A percentile compares a stretch with the other conserved stretches of the same genome.
Evolutionary conservation across 1,284 basidiomycete genomes (phyloP).

Genomic region (Trametes pubescens): DNA sequence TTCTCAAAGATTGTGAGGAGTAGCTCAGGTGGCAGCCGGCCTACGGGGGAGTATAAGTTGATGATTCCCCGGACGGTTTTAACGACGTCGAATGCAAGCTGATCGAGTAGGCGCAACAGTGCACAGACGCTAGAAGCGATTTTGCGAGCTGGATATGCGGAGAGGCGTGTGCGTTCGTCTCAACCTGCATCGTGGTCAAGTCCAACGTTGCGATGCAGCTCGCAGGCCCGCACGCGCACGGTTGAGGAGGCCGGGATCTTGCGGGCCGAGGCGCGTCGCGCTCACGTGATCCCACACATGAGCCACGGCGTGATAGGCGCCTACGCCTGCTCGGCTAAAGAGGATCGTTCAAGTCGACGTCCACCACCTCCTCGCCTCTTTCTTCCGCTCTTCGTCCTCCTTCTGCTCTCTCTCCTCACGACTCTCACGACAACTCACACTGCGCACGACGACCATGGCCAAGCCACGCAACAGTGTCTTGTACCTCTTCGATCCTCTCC

Average conservation of each 20-base stretch:
- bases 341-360: conserved; percentile 25
- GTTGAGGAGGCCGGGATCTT: neutral
- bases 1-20: neutral
- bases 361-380: conserved; percentile 17
- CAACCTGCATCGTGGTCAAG: too few species aligned
- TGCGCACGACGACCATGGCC: conserved; percentile 35
- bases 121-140: neutral
- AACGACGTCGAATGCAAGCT: neutral
- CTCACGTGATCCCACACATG: conserved; percentile 26
- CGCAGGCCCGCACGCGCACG: too few species aligned
- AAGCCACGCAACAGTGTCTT: conserved; percentile 58
- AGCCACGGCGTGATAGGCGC: conserved; percentile 20
- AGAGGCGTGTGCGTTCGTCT: neutral
- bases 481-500: conserved; percentile 65
- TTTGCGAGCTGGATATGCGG: neutral
- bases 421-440: conserved; percentile 18
- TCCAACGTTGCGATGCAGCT: too few species aligned
- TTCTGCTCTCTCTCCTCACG: conserved; percentile 20
- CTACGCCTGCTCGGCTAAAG: conserved; percentile 22
- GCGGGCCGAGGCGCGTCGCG: conserved; percentile 15
- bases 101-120: neutral
- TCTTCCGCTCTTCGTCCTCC: neutral
- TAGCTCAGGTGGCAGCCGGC: neutral
- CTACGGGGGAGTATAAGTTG: neutral
- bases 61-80: neutral